Evolutionary conservation across 129 eudicot species (phyloP).

Genomic region (Cynara cardunculus): DNA sequence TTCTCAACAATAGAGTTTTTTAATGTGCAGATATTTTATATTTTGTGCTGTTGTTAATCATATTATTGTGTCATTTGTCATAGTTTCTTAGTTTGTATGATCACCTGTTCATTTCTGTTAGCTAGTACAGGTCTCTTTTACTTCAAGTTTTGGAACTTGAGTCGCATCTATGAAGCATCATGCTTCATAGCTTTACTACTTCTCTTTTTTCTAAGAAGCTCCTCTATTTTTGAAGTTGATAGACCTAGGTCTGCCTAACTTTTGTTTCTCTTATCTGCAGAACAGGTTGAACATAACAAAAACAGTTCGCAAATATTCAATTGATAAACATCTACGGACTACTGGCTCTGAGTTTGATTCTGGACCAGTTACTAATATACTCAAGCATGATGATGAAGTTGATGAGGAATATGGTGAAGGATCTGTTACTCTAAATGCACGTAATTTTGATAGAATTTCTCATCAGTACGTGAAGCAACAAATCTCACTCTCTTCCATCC

Average conservation of each 20-base stretch:
- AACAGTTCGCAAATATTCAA: constrained; percentile 77
- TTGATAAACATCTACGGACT: constrained; percentile 55
- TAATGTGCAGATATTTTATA: neutral
- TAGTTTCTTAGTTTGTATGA: neutral
- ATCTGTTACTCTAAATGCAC: constrained; percentile 52
- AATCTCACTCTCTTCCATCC: neutral
- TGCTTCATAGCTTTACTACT: neutral
- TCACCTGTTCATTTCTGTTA: constrained; percentile 13
- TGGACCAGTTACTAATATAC: constrained; percentile 37
- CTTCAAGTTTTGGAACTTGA: neutral
- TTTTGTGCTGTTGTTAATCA: neutral
- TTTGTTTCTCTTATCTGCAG: constrained; percentile 51
- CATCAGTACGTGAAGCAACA: constrained; percentile 58
- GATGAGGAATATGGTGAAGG: constrained; percentile 88
- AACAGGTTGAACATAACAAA: constrained; percentile 95
- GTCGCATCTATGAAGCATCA: neutral
- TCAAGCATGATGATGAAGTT: constrained; percentile 83
- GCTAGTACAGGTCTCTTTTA: neutral
- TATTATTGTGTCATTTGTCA: constrained; percentile 2
- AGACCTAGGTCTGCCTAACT: constrained; percentile 12
- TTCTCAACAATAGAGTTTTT: neutral
- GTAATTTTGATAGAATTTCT: constrained; percentile 69
- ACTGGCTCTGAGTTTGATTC: constrained; percentile 71
- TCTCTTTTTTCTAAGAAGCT: neutral
- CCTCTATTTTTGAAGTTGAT: neutral